phyloP scores from a whole-genome alignment of 768 basidiomycete genomes.

The Boletus reticulatus region DNA sequence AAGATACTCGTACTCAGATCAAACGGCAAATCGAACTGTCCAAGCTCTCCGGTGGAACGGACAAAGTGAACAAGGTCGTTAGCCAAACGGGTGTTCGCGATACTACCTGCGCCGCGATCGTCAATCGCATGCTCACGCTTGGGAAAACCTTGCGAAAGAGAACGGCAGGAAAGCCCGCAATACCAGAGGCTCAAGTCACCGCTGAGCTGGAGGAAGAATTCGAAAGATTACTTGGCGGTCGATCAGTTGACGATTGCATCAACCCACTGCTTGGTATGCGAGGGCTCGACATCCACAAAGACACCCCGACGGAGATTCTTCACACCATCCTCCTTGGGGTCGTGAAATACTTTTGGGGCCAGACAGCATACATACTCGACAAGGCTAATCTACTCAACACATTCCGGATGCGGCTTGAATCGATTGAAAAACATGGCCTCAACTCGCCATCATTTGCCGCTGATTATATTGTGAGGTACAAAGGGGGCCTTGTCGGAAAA shows the following conservation, averaged over 20 bases:
- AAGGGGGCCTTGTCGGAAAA: constrained; percentile 30
- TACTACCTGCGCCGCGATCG: constrained; percentile 28
- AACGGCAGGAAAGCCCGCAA: not conserved
- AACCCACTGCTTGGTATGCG: constrained; percentile 11
- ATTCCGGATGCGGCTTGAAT: constrained; percentile 27
- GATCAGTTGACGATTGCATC: constrained; percentile 5
- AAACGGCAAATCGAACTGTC: constrained; percentile 7
- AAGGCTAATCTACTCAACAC: constrained; percentile 12
- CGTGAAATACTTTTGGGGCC: constrained; percentile 35
- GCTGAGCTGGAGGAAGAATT: constrained; percentile 2
- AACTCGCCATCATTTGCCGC: constrained; percentile 23
- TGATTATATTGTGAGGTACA: constrained; percentile 33
- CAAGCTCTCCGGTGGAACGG: constrained; percentile 1
- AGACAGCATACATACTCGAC: constrained; percentile 21
- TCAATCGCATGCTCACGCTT: constrained; percentile 27
- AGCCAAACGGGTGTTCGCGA: constrained; percentile 38
- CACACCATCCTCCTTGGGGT: constrained; percentile 35
- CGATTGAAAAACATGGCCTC: constrained; percentile 24
- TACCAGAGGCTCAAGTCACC: not conserved
- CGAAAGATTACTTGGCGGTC: not conserved
- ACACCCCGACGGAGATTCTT: constrained; percentile 34
- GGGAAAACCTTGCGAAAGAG: constrained; percentile 15
- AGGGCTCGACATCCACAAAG: constrained; percentile 31
- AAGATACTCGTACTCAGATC: not conserved
- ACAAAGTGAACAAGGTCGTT: constrained; percentile 16